A percentile compares a stretch with the other conserved stretches of the same genome.
These are phyloP conservation scores for Calocybe gangraenosa DNA, from an alignment of 768 basidiomycete species.

Conservation along the genomic window DNA sequence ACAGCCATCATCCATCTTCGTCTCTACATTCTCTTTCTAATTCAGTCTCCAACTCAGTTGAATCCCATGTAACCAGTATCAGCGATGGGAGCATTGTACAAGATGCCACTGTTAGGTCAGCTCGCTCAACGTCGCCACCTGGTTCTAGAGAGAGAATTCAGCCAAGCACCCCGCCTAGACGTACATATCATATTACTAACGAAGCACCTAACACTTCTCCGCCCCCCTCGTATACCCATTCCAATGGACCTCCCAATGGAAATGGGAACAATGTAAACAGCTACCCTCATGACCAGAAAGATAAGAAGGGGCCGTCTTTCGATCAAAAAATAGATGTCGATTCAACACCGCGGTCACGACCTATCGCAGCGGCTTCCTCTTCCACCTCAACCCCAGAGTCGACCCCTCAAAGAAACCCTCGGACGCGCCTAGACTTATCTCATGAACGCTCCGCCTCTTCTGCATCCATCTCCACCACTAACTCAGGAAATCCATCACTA, in stretches of 20 bases:
- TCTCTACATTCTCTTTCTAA: constrained; percentile 17
- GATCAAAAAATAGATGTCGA: neutral
- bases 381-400: neutral
- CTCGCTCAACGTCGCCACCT: constrained; percentile 1
- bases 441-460: constrained; percentile 2
- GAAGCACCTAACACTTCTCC: constrained; percentile 29
- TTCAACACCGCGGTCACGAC: constrained; percentile 8
- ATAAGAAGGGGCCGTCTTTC: constrained; percentile 4
- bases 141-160: neutral
- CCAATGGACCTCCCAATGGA: constrained; percentile 14
- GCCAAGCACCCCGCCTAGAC: constrained; percentile 29
- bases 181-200: constrained; percentile 40
- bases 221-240: constrained; percentile 40
- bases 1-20: constrained; percentile 14
- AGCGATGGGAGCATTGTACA: constrained; percentile 6
- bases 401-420: constrained; percentile 2
- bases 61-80: constrained; percentile 16
- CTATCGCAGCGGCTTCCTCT: neutral
- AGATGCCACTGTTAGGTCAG: constrained; percentile 2
- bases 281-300: constrained; percentile 4
- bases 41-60: constrained; percentile 20
- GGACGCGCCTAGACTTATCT: constrained; percentile 1
- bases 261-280: neutral
- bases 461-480: neutral
- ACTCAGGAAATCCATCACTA: constrained; percentile 1